Conservation (phyloP, 192 early-diverging fungal genomes). For the Jimgerdemannia flammicorona region DNA sequence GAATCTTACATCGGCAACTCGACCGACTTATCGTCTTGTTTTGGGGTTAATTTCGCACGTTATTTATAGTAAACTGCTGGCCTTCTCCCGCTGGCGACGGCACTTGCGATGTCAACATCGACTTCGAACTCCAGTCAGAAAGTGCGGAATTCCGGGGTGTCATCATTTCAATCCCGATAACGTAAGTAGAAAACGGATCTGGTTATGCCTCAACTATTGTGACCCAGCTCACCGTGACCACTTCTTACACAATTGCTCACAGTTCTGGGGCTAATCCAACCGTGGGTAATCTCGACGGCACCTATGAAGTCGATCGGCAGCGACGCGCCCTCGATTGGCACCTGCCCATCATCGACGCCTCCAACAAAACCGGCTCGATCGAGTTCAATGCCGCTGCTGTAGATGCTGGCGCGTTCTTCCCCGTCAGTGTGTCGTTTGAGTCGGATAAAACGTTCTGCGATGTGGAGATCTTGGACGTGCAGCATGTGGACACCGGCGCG, state of each 20-base stretch:
- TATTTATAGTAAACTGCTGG: conserved; percentile 89
- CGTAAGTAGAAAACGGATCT: conserved; percentile 44
- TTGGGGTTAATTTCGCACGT: too few relatives aligned
- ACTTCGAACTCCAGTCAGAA: conserved; percentile 84
- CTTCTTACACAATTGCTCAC: background rate
- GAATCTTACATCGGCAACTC: too few relatives aligned
- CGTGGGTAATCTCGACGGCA: conserved; percentile 79
- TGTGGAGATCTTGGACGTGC: conserved; percentile 63
- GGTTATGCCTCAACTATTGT: background rate
- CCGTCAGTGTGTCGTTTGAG: conserved; percentile 76
- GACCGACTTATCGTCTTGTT: too few relatives aligned
- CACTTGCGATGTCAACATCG: conserved; percentile 91
- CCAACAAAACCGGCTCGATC: conserved; percentile 74
- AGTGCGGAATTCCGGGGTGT: conserved; percentile 84
- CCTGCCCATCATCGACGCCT: conserved; percentile 71
- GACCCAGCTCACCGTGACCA: background rate
- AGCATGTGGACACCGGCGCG: conserved; percentile 49
- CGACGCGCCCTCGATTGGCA: conserved; percentile 81
- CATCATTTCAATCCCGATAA: conserved; percentile 84
- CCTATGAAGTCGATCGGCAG: conserved; percentile 72
- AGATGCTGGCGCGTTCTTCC: conserved; percentile 82
- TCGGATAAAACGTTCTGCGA: conserved; percentile 70
- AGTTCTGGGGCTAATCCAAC: conserved; percentile 66
- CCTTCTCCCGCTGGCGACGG: conserved; percentile 87
- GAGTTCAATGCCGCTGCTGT: conserved; percentile 81